Base-by-base conservation (phyloP, 495 filamentous ascomycete species). In the Glarea lozoyensis region DNA sequence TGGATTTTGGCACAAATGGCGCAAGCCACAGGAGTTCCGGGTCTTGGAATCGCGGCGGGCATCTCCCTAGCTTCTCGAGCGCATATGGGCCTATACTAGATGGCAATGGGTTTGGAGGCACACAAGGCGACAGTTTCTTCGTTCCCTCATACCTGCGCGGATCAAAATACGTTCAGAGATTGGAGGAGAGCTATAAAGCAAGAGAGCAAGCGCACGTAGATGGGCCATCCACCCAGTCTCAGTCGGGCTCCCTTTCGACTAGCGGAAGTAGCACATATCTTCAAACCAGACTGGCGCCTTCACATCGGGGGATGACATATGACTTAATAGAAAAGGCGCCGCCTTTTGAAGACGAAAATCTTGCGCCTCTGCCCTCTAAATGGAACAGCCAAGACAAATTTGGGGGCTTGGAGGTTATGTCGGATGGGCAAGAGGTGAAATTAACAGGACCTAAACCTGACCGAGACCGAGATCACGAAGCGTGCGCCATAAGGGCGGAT, bases 371-470 rank as follows among this genome's bases (percentile, higher is more conserved):
- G 37, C 92, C 92, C 40, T 81, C 81, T 1, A 76, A 73, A 54
- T 95, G 88, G 88, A 92, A 78, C 49, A 81, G 78, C 25, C 65
- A 69, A 10, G 88, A 95, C 60, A 90, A 85, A 60, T 76, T 72
- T 34, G 48, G 51, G n/a, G 75, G 74, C 0, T 61, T 95, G 27
- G 93, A 96, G 46, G 65, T 96, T 15, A 64, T 78, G 10, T 70
- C 70, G 13, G 80, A 86, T 49, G 88, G 89, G 6, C 66, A 77
- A 42, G 87, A 94, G 54, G 81, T 94, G 17, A 80, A 83, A 46
- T 93, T 86, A 55, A 63, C 62, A 24, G 67, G 69, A 17, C 39
- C 54, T 21, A 57, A 54, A 21, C 32, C 53, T 11, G 50, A 59
- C 58, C 40, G 59, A 43, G 67, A 67, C 31, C 57, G 60, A 42